Conservation (phyloP, 1,139 yeast genomes). For the Candida smagusa region DNA sequence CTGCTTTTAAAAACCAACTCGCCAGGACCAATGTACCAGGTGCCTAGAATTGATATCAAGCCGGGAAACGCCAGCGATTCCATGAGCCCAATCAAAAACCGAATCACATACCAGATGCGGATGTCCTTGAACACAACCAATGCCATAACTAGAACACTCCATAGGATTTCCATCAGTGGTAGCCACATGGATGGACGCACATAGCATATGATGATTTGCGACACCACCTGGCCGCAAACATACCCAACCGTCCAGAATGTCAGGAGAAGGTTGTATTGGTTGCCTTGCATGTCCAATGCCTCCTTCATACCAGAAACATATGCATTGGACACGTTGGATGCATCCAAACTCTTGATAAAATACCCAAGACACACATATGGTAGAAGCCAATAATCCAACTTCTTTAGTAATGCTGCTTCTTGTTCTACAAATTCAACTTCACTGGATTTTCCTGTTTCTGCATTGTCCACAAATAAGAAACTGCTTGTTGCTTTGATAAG, state of each 20-base stretch:
- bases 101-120: constrained; percentile 17
- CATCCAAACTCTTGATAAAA: constrained; percentile 45
- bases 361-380: constrained; percentile 32
- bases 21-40: constrained; percentile 22
- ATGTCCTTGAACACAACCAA: constrained; percentile 7
- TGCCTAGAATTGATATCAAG: constrained; percentile 20
- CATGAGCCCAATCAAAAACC: constrained; percentile 30
- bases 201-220: constrained; percentile 11
- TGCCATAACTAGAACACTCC: constrained; percentile 15
- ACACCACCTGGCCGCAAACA: constrained; percentile 19
- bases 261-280: constrained; percentile 30
- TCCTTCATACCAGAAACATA: constrained; percentile 62
- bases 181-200: constrained; percentile 16
- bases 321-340: constrained; percentile 40
- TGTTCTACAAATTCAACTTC: constrained; percentile 3
- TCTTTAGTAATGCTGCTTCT: constrained; percentile 28
- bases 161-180: constrained; percentile 12
- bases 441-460: background rate
- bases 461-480: too few species aligned
- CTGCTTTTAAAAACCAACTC: constrained; percentile 22
- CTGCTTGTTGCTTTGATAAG: background rate
- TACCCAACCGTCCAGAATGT: constrained; percentile 33
- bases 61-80: constrained; percentile 28
- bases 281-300: constrained; percentile 33
- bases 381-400: constrained; percentile 35